Evolutionary conservation across 257 asterid genomes (phyloP).

Genomic region (Solanum peruvianum): DNA sequence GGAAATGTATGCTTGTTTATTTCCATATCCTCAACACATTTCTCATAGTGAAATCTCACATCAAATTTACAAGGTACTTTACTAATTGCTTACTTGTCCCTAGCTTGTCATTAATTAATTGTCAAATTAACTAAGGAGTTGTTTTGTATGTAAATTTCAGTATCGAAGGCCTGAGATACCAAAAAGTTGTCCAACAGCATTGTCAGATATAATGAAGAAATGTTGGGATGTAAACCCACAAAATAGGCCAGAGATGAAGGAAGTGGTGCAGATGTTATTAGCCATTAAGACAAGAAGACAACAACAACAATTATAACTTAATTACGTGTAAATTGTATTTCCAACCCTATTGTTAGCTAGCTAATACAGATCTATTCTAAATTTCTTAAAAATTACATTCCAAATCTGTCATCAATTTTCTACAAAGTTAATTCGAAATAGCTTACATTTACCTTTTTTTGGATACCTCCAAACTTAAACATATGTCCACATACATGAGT

Average conservation of each 20-base stretch:
- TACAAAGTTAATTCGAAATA: too few species aligned
- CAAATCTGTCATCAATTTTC: too few species aligned
- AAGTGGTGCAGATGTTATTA: neutral
- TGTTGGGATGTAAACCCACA: conserved; percentile 10
- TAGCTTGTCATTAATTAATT: too few species aligned
- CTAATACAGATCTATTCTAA: too few species aligned
- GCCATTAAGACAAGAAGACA: neutral
- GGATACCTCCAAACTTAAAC: too few species aligned
- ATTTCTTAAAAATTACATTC: too few species aligned
- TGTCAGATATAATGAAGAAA: neutral
- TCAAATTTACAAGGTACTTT: neutral
- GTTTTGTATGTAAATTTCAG: neutral
- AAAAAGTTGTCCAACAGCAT: neutral
- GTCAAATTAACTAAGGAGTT: too few species aligned
- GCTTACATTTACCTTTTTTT: too few species aligned
- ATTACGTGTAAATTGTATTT: too few species aligned
- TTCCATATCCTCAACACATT: neutral
- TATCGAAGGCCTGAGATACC: conserved; percentile 3
- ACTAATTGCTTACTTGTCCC: too few species aligned
- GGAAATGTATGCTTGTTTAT: conserved; percentile 7
- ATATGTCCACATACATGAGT: too few species aligned
- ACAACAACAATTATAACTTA: neutral
- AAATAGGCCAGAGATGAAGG: conserved; percentile 16
- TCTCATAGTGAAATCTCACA: neutral
- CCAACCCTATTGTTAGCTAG: too few species aligned